Percentiles rank a stretch among this genome's conserved stretches.
phyloP scores from a whole-genome alignment of 306 rosid genomes.

The Alnus rubra region DNA sequence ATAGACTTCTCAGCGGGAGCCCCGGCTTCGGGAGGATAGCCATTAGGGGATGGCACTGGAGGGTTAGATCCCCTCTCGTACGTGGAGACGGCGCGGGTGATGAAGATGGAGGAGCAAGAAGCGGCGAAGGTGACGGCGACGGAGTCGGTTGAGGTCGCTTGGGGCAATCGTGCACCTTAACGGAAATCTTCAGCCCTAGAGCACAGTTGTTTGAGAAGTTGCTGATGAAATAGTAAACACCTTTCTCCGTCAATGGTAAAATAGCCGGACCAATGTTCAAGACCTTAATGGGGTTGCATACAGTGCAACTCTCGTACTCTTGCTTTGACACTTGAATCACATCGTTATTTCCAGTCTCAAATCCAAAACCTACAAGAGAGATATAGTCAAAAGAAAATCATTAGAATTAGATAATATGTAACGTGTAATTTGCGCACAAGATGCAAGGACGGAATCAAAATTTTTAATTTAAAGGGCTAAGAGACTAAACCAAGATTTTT shows the following conservation, averaged over 20 bases:
- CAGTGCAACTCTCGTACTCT: constrained; percentile 46
- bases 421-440: too few species aligned
- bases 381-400: neutral
- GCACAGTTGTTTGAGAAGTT: constrained; percentile 42
- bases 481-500: too few species aligned
- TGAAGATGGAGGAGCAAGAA: neutral
- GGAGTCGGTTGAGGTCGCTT: neutral
- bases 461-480: too few species aligned
- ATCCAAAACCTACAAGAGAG: constrained; percentile 37
- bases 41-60: neutral
- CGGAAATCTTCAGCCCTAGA: constrained; percentile 39
- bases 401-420: neutral
- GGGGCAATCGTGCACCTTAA: constrained; percentile 32
- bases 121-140: constrained; percentile 6
- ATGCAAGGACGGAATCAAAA: too few species aligned
- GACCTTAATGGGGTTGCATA: constrained; percentile 30
- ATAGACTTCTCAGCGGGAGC: neutral
- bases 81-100: constrained; percentile 16
- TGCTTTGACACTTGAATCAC: constrained; percentile 43
- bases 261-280: constrained; percentile 35
- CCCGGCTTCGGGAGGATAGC: neutral
- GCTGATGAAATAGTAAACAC: constrained; percentile 39
- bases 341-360: constrained; percentile 33
- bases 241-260: constrained; percentile 23
- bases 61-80: neutral